Evolutionary conservation across 192 early-diverging fungal species (phyloP), one percentile per base, ranked within the genome.

Genomic region (Geranomyces michiganensis): DNA sequence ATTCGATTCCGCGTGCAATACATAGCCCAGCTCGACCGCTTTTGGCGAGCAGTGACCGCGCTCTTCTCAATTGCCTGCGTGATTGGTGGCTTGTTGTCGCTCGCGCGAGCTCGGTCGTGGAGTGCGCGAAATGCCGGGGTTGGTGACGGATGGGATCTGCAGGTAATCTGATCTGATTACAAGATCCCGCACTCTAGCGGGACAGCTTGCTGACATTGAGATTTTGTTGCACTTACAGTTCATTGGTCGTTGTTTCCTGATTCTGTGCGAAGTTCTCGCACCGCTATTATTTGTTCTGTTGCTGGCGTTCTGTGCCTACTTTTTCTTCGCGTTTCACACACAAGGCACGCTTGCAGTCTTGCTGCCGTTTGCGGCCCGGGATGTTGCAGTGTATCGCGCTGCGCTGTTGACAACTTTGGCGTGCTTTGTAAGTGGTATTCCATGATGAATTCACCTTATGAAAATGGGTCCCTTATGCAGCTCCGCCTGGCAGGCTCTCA

Each of bases 251-350:
- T 71, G 74, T 33, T n/a, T 79, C 15, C 26, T 81, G 9, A 82
- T 75, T 31, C 55, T 84, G 22, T 65, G 72, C 47, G 82, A 68
- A 8, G 61, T 31, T 21, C 43, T 75, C 14, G 82, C 77, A 19
- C 70, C 77, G 8, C 68, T 77, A 0, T 75, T 82, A n/a, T 84
- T 82, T 56, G 65, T 63, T 53, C 71, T 79, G 46, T 56, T 86
- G 10, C 27, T 73, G 9, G 14, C 56, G n/a, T 24, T 81, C 13
- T 77, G 73, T 14, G 32, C 66, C 10, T 87, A 86, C 73, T 84
- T 71, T 67, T 69, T 86, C 27, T 67, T 86, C 30, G 84, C 83
- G 24, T 87, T 77, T 76, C 87, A 87, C 47, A 76, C 69, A 9
- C 84, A 87, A 55, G 71, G 56, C 43, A 32, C 70, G 27, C 65